Percentiles rank a stretch among this genome's conserved stretches.
Conservation (phyloP, 1,139 yeast genomes). For the Meyerozyma carpophila region DNA sequence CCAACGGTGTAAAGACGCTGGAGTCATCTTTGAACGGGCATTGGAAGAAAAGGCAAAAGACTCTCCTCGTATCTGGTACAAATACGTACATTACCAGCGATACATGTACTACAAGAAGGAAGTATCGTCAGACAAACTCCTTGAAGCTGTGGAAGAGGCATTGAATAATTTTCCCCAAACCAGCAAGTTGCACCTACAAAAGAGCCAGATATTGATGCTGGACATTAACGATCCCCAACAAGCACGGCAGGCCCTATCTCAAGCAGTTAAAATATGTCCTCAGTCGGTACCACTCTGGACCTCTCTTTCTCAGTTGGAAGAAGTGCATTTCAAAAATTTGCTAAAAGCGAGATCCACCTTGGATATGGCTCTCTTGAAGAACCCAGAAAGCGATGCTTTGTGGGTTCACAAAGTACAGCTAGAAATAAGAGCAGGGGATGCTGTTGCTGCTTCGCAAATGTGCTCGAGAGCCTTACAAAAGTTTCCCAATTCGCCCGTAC, state of each 20-base stretch:
- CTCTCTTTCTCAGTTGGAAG: slow-evolving; percentile 46
- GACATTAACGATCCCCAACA: slow-evolving; percentile 18
- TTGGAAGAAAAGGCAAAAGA: slow-evolving; percentile 25
- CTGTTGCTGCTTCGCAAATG: slow-evolving; percentile 49
- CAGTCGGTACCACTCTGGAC: slow-evolving; percentile 50
- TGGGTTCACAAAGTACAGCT: slow-evolving; percentile 57
- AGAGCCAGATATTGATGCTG: slow-evolving; percentile 46
- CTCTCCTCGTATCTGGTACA: slow-evolving; percentile 54
- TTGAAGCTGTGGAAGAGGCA: slow-evolving; percentile 31
- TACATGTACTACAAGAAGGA: slow-evolving; percentile 13
- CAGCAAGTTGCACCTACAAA: slow-evolving; percentile 52
- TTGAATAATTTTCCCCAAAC: slow-evolving; percentile 39
- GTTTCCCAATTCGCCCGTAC: slow-evolving; percentile 51
- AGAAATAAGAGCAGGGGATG: slow-evolving; percentile 49
- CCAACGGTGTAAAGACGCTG: slow-evolving; percentile 33
- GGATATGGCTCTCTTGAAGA: slow-evolving; percentile 59
- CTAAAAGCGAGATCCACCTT: slow-evolving; percentile 68
- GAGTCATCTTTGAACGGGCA: slow-evolving; percentile 37
- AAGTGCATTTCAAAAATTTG: slow-evolving; percentile 26
- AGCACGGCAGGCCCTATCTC: slow-evolving; percentile 45
- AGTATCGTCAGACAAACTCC: slow-evolving; percentile 28
- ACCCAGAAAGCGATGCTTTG: slow-evolving; percentile 44
- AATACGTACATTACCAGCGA: slow-evolving; percentile 55
- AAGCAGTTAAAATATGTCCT: slow-evolving; percentile 49
- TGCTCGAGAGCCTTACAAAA: slow-evolving; percentile 56